Evolutionary conservation across 2,329 filamentous ascomycete genomes (phyloP).

Genomic region (Colletotrichum australisinense): DNA sequence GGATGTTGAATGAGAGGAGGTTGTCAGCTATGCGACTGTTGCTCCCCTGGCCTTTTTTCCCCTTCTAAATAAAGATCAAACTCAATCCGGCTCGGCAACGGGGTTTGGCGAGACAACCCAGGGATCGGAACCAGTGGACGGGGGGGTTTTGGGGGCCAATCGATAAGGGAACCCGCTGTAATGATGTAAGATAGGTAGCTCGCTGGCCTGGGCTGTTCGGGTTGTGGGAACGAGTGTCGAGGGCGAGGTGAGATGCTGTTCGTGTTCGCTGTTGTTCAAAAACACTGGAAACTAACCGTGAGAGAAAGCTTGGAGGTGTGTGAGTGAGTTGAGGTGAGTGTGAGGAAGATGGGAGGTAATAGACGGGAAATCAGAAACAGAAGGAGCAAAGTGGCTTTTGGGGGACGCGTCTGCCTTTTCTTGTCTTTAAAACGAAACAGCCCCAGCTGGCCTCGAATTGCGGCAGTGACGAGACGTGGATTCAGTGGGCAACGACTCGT

Average conservation of each 20-base stretch:
- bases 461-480: constrained; percentile 35
- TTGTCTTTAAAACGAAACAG: constrained; percentile 35
- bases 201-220: neutral
- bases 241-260: neutral
- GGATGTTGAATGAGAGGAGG: constrained; percentile 11
- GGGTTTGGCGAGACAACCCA: constrained; percentile 33
- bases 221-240: constrained; percentile 10
- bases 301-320: neutral
- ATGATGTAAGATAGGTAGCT: neutral
- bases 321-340: neutral
- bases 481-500: constrained; percentile 30
- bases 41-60: constrained; percentile 30
- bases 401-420: constrained; percentile 33
- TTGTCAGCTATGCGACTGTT: constrained; percentile 27
- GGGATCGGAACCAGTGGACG: constrained; percentile 10
- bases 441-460: constrained; percentile 29
- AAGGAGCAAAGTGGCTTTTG: constrained; percentile 11
- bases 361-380: constrained; percentile 10
- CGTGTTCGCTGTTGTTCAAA: neutral
- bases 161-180: constrained; percentile 5
- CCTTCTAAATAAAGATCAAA: constrained; percentile 33
- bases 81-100: constrained; percentile 33
- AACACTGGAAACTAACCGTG: neutral
- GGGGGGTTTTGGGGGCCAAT: constrained; percentile 16
- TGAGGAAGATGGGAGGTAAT: neutral